phyloP scores from a whole-genome alignment of 148 eudicot species.

The Cornus florida region DNA sequence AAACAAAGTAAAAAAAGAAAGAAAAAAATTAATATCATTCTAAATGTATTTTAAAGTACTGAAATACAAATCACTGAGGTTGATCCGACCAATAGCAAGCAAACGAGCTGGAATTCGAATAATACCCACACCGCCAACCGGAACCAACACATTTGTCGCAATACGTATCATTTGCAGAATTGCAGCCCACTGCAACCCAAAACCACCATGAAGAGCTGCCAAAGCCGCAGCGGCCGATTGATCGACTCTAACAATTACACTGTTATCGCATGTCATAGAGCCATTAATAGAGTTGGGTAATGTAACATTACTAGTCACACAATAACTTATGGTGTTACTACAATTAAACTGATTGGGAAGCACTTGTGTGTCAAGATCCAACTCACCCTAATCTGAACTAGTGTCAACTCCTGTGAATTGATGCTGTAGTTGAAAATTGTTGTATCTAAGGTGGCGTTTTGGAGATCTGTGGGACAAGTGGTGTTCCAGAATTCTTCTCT shows the following conservation, averaged over 20 bases:
- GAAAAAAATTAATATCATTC: too few relatives aligned
- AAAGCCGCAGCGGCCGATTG: not conserved
- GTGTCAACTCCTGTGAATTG: not conserved
- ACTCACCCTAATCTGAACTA: too few relatives aligned
- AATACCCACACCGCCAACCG: slow-evolving; percentile 44
- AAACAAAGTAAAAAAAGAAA: too few relatives aligned
- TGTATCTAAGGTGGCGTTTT: not conserved
- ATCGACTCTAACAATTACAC: not conserved
- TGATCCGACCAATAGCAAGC: slow-evolving; percentile 40
- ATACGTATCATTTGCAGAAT: not conserved
- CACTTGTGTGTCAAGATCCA: too few relatives aligned
- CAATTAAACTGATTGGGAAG: not conserved
- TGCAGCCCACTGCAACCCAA: not conserved
- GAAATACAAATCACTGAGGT: not conserved
- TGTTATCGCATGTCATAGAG: too few relatives aligned
- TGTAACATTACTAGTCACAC: too few relatives aligned
- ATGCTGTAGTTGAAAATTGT: not conserved
- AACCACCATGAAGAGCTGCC: not conserved
- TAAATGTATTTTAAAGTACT: too few relatives aligned
- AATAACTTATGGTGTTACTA: too few relatives aligned
- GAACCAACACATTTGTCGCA: slow-evolving; percentile 24
- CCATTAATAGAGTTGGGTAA: too few relatives aligned
- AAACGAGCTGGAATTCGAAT: slow-evolving; percentile 18
- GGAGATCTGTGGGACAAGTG: not conserved
- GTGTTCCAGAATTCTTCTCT: not conserved